A percentile compares a stretch with the other conserved stretches of the same genome.
These are phyloP conservation scores for Lanmaoa pseudosensibilis DNA, from an alignment of 768 basidiomycete species.

Conservation along the genomic window DNA sequence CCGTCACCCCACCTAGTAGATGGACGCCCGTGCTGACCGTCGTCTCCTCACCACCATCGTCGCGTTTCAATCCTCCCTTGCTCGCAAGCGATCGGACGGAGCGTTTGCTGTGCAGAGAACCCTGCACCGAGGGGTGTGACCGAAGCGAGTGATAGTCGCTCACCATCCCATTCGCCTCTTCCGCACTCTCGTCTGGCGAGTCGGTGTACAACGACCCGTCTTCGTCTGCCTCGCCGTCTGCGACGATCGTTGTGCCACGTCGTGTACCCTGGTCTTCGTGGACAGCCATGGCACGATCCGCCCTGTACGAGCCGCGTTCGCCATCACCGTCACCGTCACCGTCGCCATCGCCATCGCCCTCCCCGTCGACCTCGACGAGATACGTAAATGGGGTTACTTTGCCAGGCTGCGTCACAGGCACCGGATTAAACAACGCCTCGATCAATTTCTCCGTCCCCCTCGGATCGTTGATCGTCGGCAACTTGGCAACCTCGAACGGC, in stretches of 20 bases:
- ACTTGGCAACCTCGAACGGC: slow-evolving; percentile 34
- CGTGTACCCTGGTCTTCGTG: neutral
- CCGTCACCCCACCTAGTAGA: slow-evolving; percentile 4
- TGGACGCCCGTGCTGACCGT: neutral
- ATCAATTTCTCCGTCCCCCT: slow-evolving; percentile 72
- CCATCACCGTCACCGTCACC: slow-evolving; percentile 18
- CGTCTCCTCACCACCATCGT: neutral
- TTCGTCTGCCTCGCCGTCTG: slow-evolving; percentile 12
- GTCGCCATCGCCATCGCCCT: slow-evolving; percentile 20
- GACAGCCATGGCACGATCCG: neutral
- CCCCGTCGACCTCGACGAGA: slow-evolving; percentile 30
- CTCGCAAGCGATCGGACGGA: slow-evolving; percentile 22
- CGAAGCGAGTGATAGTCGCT: slow-evolving; percentile 33
- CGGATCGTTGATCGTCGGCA: slow-evolving; percentile 57
- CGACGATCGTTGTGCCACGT: neutral
- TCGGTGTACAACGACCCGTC: slow-evolving; percentile 24
- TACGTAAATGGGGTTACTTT: slow-evolving; percentile 39
- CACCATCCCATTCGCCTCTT: slow-evolving; percentile 7
- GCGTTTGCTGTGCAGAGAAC: slow-evolving; percentile 22
- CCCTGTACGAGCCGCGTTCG: slow-evolving; percentile 1
- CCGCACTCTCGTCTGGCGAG: slow-evolving; percentile 15
- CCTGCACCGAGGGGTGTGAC: slow-evolving; percentile 25
- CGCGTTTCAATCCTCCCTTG: slow-evolving; percentile 3
- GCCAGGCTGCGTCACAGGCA: slow-evolving; percentile 38
- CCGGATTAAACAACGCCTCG: slow-evolving; percentile 79